Base-by-base conservation (phyloP, 345 rosid genomes). In the Eucalyptus lansdowneana region DNA sequence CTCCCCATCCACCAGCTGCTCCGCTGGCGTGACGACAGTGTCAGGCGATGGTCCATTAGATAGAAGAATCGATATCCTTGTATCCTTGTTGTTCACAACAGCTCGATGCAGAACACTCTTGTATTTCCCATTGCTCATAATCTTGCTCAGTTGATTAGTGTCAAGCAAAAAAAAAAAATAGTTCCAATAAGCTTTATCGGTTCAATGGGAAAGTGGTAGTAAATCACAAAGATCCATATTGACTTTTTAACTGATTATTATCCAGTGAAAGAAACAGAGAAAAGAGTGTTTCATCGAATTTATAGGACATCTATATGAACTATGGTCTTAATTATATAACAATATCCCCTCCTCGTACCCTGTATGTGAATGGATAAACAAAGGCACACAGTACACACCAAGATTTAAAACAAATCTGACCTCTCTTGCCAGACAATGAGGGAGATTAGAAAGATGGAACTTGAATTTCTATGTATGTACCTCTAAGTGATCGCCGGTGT, bases 51-150 rank as follows among this genome's bases (percentile, higher is more conserved):
- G 94, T 62, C 95, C 97, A 25, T 90, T 86, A 24, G 83, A 87
- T 47, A 88, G 14, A 14, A 90, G 91, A 24, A 94, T 42, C 12
- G 93, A 92, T 45, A 95, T 91, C 90, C 95, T 92, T 14, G 91
- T 86, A 15, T 25, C 90, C 40, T 88, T 88, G 11, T 81, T 87
- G 90, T 95, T 95, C 90, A 95, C 93, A 3, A 89, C 56, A 7
- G 94, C 97, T 83, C 95, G 91, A 50, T 95, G 97, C 12, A 94
- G 50, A 5, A 92, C 91, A 87, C 97, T 93, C 89, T 90, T 93
- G 91, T 94, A 94, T 92, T 92, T 94, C 27, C 95, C 97, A 87
- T 95, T 95, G 56, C 94, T 95, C 91, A 94, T 34, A 50, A 86
- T 89, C 90, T 89, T 44, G 40, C 50, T 37, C 51, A 21, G 15